Evolutionary conservation across 2,329 filamentous ascomycete genomes (phyloP).

Genomic region (Venturia oleaginea): DNA sequence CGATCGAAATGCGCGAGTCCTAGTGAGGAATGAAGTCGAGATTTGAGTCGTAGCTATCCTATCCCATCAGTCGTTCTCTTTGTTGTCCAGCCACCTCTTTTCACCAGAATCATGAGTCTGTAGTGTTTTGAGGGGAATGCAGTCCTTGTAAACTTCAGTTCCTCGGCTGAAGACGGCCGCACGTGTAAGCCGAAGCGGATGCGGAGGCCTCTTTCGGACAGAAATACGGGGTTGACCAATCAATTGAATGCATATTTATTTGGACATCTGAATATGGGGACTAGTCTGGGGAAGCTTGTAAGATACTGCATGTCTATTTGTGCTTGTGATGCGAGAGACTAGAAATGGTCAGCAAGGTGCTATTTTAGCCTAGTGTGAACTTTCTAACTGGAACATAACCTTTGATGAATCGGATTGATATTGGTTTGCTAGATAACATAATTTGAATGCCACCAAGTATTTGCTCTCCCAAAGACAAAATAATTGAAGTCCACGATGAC

Average conservation of each 20-base stretch:
- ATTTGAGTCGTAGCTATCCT: not conserved
- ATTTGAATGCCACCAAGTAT: no score
- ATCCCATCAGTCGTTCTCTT: not conserved
- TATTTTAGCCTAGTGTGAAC: no score
- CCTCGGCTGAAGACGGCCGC: not conserved
- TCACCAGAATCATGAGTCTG: not conserved
- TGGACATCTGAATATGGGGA: no score
- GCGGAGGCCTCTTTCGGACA: not conserved
- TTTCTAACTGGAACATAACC: no score
- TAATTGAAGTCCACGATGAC: not conserved
- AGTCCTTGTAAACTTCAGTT: not conserved
- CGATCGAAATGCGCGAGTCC: not conserved
- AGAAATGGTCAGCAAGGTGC: no score
- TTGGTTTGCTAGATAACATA: not conserved
- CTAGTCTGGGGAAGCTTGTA: no score
- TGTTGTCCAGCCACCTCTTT: not conserved
- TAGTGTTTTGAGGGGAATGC: not conserved
- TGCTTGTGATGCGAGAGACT: no score
- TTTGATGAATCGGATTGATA: no score
- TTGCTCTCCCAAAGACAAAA: no score
- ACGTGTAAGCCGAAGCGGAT: not conserved
- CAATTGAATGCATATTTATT: not conserved
- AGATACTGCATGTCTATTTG: no score
- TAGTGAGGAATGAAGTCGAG: not conserved
- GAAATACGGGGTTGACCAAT: not conserved